Evolutionary conservation across 2,329 filamentous ascomycete genomes (phyloP), one percentile per base, ranked within the genome.

Genomic region (Plenodomus lindquistii): DNA sequence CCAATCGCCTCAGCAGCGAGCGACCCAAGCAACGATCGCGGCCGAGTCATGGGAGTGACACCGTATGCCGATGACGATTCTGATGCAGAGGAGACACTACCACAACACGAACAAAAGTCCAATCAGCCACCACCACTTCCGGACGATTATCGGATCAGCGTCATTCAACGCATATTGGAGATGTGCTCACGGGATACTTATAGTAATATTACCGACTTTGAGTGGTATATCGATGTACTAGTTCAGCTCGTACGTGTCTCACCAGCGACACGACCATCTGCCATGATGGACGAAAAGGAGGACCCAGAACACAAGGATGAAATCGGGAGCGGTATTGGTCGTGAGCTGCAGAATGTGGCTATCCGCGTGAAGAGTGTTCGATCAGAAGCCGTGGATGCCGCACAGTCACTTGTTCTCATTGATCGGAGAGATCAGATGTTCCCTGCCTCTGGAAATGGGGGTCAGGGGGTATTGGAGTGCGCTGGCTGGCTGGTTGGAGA

Each of bases 121-220:
- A 66, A 76, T 37, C 73, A 75, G 54, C 70, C 79, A 15, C 80
- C 85, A 5, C 83, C 86, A 9, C 77, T 97, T 7, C 91, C 94
- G 0, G 87, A 92, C 52, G 90, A 96, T 56, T 99, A 97, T 71
- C 86, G 86, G 42, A 77, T 86, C 31, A 89, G 89, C 61, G 90
- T 97, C 17, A 90, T 97, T 43, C 81, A 82, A 47, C 84, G 89
- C 50, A 91, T 97, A 51, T 71, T 97, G 10, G 85, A 86, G 52
- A 96, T 99, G 85, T 97, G 93, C 70, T 89, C 91, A 8, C 85
- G 86, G 56, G 88, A 92, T 57, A 96, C 91, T 52, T 99, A 97
- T 70, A 82, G 83, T 34, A 90, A 91, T 65, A 79, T 99, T 40
- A 77, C 81, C 43, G 93, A 99, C 68, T 99, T 99, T 70, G 93